Conservation (phyloP, 2,329 filamentous ascomycete genomes). For the Teratosphaeriaceae sp. region DNA sequence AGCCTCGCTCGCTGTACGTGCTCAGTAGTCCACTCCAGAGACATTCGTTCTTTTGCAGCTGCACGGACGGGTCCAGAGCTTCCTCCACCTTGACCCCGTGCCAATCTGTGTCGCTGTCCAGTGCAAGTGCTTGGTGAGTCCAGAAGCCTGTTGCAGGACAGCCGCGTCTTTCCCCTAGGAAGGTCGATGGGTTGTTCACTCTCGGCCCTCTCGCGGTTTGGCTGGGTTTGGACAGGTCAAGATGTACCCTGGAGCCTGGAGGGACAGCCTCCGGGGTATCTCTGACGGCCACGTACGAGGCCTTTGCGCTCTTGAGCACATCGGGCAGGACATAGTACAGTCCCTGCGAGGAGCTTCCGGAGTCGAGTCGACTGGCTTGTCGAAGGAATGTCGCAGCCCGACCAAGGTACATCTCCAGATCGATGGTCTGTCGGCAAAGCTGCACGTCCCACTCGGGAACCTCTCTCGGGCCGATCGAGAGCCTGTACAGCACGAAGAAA, state of each 20-base stretch:
- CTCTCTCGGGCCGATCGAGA: background rate
- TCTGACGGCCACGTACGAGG: conserved; percentile 1
- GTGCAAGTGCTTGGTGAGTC: background rate
- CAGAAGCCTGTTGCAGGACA: conserved; percentile 3
- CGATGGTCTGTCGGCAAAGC: background rate
- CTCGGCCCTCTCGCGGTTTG: background rate
- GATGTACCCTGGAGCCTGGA: background rate
- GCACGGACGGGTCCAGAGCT: background rate
- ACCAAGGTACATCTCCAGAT: background rate
- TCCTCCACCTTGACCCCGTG: background rate
- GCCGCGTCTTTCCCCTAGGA: background rate
- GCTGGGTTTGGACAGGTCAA: background rate
- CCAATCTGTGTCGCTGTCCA: background rate
- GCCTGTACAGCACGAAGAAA: background rate
- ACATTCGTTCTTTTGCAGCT: background rate
- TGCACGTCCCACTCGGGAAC: background rate
- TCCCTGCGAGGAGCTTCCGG: background rate
- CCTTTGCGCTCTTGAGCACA: conserved; percentile 5
- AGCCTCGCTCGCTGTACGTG: background rate
- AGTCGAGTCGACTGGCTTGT: background rate
- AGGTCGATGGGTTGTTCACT: background rate
- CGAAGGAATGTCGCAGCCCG: background rate
- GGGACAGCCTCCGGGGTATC: background rate
- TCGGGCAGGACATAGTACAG: conserved; percentile 5
- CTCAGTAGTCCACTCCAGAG: conserved; percentile 5